Base-by-base conservation (phyloP, 805 yeast genomes). In the Saccharomycopsis malanga region DNA sequence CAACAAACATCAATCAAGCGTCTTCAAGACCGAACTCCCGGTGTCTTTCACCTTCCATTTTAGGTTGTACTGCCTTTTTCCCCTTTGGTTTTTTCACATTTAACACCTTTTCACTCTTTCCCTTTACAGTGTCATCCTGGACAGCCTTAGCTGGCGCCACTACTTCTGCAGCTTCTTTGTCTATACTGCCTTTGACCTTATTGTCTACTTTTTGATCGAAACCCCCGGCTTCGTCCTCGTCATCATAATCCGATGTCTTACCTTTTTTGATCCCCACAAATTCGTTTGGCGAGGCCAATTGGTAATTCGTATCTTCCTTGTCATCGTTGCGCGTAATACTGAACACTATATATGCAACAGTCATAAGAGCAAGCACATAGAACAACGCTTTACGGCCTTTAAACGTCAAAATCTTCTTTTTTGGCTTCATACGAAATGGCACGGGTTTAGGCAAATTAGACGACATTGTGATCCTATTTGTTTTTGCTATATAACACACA, bases 231-330 rank as follows among this genome's bases (percentile, higher is more conserved):
- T 23, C 24, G 20, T 25, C 37, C 50, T 46, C 71, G 71, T 69
- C 45, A 70, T 70, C 44, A 58, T 58, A 49, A 53, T 49, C 42
- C 56, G 46, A 14, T 56, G 55, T 15, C 20, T 43, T 43, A 18
- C 51, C 51, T 34, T 47, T 47, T 17, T 42, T 32, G 35, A 49
- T 45, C 15, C 53, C 53, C 17, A 48, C 53, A 39, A 51, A 51
- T 18, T 51, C 54, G 25, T 51, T 51, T 5, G 54, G 54, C 9
- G 50, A 36, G 4, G 54, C 54, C 21, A 51, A 34, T 27, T 51
- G 50, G 29, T 44, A 51, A 12, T 41, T 46, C 14, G 41, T 4
- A 12, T 24, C 36, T 2, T 34, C 39, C 4, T 29, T 17, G 4
- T 43, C 27, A 7, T 30, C 34, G n/a, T 34, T 22, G 20, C 49